Evolutionary conservation across 306 rosid species (phyloP).

Genomic region (Urtica urens): DNA sequence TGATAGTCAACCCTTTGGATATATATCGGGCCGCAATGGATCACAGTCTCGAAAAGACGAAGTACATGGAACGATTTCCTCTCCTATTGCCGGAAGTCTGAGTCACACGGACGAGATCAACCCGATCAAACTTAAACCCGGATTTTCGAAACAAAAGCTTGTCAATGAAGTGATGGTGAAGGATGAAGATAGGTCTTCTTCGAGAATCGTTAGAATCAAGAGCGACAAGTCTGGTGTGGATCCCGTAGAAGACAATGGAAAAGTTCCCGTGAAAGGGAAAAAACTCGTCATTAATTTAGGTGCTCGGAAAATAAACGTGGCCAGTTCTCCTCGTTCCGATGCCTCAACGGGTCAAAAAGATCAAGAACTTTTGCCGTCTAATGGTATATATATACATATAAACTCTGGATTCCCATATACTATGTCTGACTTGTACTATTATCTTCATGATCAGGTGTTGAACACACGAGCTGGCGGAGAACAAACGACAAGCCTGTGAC

Average conservation of each 20-base stretch:
- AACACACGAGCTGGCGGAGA: constrained; percentile 26
- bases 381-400: constrained; percentile 33
- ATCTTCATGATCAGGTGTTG: constrained; percentile 34
- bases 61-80: constrained; percentile 43
- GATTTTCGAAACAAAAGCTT: constrained; percentile 56
- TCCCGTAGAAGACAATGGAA: constrained; percentile 65
- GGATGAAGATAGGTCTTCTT: constrained; percentile 62
- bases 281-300: constrained; percentile 88
- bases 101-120: constrained; percentile 45
- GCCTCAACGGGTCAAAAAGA: constrained; percentile 77
- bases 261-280: constrained; percentile 67
- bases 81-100: constrained; percentile 61
- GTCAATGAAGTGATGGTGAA: constrained; percentile 91
- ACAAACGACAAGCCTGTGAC: constrained; percentile 32
- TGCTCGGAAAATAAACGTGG: constrained; percentile 69
- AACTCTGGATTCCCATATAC: neutral
- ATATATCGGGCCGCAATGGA: constrained; percentile 50
- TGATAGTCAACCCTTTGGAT: constrained; percentile 37
- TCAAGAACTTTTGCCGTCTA: constrained; percentile 40
- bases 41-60: constrained; percentile 41
- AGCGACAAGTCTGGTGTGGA: constrained; percentile 41
- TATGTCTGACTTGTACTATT: constrained; percentile 15
- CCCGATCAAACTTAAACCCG: constrained; percentile 44
- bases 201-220: constrained; percentile 68
- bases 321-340: constrained; percentile 79